phyloP scores from a whole-genome alignment of 2,329 filamentous ascomycete genomes.

The Podosphaera aphanis region DNA sequence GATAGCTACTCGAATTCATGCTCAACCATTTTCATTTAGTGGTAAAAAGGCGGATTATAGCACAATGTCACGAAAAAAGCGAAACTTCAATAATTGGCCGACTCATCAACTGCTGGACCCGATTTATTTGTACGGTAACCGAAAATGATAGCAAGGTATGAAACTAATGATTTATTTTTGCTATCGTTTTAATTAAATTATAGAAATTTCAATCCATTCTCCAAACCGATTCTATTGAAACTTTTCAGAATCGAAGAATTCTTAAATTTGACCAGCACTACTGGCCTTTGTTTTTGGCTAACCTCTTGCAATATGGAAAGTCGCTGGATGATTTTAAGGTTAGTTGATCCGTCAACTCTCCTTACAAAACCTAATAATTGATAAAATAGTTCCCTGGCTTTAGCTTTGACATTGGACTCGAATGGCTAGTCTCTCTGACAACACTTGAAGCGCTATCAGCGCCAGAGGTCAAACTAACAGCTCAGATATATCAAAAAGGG shows the following conservation, averaged over 20 bases:
- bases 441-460: constrained; percentile 17
- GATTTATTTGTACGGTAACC: constrained; percentile 6
- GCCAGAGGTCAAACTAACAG: not conserved
- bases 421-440: constrained; percentile 31
- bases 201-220: constrained; percentile 9
- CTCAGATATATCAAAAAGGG: constrained; percentile 5
- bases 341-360: not conserved
- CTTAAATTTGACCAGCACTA: constrained; percentile 25
- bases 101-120: constrained; percentile 7
- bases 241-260: constrained; percentile 18
- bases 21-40: constrained; percentile 4
- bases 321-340: constrained; percentile 20
- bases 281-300: constrained; percentile 26
- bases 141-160: constrained; percentile 8
- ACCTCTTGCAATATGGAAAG: constrained; percentile 21
- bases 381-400: constrained; percentile 17
- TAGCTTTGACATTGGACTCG: constrained; percentile 20
- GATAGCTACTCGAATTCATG: constrained; percentile 9
- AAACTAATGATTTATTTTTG: constrained; percentile 4
- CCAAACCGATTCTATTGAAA: constrained; percentile 8
- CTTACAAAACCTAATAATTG: constrained; percentile 1
- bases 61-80: not conserved
- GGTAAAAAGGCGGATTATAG: constrained; percentile 5
- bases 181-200: constrained; percentile 20
- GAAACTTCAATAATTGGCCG: constrained; percentile 2